Evolutionary conservation across 1,284 basidiomycete species (phyloP).

Genomic region (Malassezia equina): DNA sequence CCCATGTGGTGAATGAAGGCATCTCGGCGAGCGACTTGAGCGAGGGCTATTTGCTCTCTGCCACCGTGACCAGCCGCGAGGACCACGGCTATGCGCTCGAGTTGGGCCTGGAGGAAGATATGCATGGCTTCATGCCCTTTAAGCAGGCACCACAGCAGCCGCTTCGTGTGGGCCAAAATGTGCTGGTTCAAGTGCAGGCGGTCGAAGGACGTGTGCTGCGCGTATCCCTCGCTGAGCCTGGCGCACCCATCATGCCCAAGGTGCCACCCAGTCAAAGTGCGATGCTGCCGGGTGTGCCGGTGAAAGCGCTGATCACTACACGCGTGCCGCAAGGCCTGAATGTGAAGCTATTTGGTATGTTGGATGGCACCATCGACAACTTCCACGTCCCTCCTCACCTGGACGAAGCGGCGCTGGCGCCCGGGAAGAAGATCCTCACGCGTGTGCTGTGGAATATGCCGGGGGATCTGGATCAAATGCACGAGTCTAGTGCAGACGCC

Average conservation of each 20-base stretch:
- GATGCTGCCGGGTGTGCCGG: conserved; percentile 73
- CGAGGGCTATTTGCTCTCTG: conserved; percentile 31
- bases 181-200: conserved; percentile 41
- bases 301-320: conserved; percentile 74
- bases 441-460: conserved; percentile 63
- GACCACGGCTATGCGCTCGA: conserved; percentile 91
- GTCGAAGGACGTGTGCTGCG: conserved; percentile 45
- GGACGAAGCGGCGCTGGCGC: conserved; percentile 18
- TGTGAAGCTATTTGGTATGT: conserved; percentile 83
- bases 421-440: conserved; percentile 58
- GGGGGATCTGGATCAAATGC: conserved; percentile 4
- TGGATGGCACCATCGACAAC: conserved; percentile 78
- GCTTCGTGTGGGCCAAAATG: conserved; percentile 46
- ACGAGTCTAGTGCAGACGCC: conserved; percentile 18
- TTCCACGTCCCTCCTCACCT: conserved; percentile 59
- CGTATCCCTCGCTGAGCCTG: conserved; percentile 35
- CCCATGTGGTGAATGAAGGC: conserved; percentile 73
- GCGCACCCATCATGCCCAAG: conserved; percentile 23
- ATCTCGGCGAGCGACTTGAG: conserved; percentile 69
- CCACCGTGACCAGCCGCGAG: conserved; percentile 61
- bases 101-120: conserved; percentile 54
- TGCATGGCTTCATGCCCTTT: conserved; percentile 43
- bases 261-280: conserved; percentile 57
- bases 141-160: conserved; percentile 22
- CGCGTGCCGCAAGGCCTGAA: conserved; percentile 70